These are phyloP conservation scores for Nelumbo lutea DNA, from an alignment of 164 flowering plant genomes.

Conservation along the genomic window DNA sequence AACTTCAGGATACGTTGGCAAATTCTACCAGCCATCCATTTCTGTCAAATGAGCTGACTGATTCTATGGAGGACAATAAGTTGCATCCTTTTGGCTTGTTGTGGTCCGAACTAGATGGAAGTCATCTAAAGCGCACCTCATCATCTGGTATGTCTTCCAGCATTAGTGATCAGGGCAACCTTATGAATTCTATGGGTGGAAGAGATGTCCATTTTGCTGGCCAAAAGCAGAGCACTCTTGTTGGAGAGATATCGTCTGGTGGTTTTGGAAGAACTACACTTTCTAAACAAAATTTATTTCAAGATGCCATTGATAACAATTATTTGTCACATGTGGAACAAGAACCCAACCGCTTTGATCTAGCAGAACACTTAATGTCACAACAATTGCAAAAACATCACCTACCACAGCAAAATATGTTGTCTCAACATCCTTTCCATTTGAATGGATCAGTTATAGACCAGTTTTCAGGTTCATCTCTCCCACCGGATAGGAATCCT, in stretches of 20 bases:
- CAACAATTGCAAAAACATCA: conserved; percentile 57
- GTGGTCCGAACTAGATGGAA: conserved; percentile 75
- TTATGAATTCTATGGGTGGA: conserved; percentile 21
- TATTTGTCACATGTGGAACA: conserved; percentile 39
- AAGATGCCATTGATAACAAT: conserved; percentile 36
- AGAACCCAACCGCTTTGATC: conserved; percentile 37
- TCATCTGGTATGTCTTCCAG: conserved; percentile 34
- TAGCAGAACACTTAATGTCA: conserved; percentile 46
- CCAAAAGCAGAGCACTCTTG: conserved; percentile 19
- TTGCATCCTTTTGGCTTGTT: conserved; percentile 75
- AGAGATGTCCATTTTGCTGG: conserved; percentile 24
- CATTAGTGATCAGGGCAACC: conserved; percentile 18
- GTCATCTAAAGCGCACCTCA: conserved; percentile 31
- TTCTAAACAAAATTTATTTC: conserved; percentile 28
- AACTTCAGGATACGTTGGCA: conserved; percentile 23
- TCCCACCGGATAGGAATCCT: conserved; percentile 23
- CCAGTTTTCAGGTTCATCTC: conserved; percentile 25
- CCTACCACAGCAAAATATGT: conserved; percentile 40
- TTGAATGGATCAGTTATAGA: conserved; percentile 44
- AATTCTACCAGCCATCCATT: conserved; percentile 25
- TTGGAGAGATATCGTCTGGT: conserved; percentile 56
- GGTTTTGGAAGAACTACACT: conserved; percentile 28
- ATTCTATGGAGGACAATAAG: conserved; percentile 30
- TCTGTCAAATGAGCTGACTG: conserved; percentile 28
- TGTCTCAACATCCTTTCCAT: conserved; percentile 30